Percentiles rank a stretch among this genome's conserved stretches.
Conservation (phyloP, 306 rosid genomes). For the Psophocarpus tetragonolobus region DNA sequence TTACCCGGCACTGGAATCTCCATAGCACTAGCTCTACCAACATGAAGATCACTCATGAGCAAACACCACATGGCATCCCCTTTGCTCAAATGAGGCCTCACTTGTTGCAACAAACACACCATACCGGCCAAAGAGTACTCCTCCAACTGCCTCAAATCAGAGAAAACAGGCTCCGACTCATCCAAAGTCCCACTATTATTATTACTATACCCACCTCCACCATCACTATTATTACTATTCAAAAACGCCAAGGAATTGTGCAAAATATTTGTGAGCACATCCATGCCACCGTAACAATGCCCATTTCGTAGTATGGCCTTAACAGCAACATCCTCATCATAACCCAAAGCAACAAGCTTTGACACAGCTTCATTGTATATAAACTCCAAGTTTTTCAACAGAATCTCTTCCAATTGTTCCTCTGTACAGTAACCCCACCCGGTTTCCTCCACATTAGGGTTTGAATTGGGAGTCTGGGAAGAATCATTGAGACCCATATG, state of each 20-base stretch:
- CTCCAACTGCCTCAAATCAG: constrained; percentile 83
- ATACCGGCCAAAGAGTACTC: constrained; percentile 81
- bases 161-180: constrained; percentile 63
- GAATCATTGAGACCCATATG: constrained; percentile 44
- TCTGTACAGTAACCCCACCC: constrained; percentile 95
- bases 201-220: neutral
- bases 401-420: constrained; percentile 84
- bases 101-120: constrained; percentile 85
- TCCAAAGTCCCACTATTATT: constrained; percentile 47
- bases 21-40: constrained; percentile 76
- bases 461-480: constrained; percentile 38
- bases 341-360: constrained; percentile 79
- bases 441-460: constrained; percentile 53
- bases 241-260: constrained; percentile 72
- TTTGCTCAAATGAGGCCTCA: constrained; percentile 80
- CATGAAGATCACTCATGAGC: constrained; percentile 96
- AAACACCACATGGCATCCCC: constrained; percentile 98
- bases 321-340: constrained; percentile 68
- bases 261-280: constrained; percentile 71
- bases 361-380: constrained; percentile 73
- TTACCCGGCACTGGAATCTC: constrained; percentile 63
- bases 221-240: constrained; percentile 45
- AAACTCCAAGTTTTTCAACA: constrained; percentile 68
- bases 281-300: constrained; percentile 88
- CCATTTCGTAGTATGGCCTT: constrained; percentile 78